Evolutionary conservation across 768 basidiomycete species (phyloP), one percentile per base, ranked within the genome.

Genomic region (Trametes cingulata): DNA sequence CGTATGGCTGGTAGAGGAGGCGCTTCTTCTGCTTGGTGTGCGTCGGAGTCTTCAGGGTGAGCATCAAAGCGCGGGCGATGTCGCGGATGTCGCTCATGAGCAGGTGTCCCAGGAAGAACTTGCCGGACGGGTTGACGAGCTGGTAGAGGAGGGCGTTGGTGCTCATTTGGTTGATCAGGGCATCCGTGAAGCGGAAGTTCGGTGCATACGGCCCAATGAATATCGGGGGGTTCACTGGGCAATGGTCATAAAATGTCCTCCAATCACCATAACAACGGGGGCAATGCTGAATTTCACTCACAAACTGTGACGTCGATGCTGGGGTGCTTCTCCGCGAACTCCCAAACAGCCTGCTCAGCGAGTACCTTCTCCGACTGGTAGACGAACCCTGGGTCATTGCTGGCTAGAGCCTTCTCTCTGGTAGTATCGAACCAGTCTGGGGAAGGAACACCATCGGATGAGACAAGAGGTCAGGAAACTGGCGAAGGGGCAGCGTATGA

Each of bases 71-170:
- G 5, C 54, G 43, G 0, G 74, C 76, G 47, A 74, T 71, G 49
- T 77, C 76, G 27, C 75, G 67, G 2, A 75, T 75, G 62, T 78
- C 77, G 50, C 58, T 55, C n/a, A 36, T 33, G 51, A 47, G 24
- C 10, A 42, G 10, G 13, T 43, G 25, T 7, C 17, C 35, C 15
- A 12, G 0, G 35, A 60, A 48, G 19, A 42, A 33, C 36, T 10
- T 40, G 6, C 58, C 45, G 6, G 14, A 17, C 25, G 53, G 56
- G 7, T 22, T n/a, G 50, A 59, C 27, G 46, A 59, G 49, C 14
- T 19, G 13, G 42, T 60, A 49, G 13, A 60, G 33, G 20, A 55
- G 22, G 2, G 13, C 15, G 47, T 62, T 54, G 2, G 64, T 58
- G 50, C 64, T 58, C 17, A 62, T 42, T 13, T 42, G 19, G 4